Evolutionary conservation across 495 filamentous ascomycete species (phyloP), one percentile per base, ranked within the genome.

Genomic region (Staphylotrichum tortipilum): DNA sequence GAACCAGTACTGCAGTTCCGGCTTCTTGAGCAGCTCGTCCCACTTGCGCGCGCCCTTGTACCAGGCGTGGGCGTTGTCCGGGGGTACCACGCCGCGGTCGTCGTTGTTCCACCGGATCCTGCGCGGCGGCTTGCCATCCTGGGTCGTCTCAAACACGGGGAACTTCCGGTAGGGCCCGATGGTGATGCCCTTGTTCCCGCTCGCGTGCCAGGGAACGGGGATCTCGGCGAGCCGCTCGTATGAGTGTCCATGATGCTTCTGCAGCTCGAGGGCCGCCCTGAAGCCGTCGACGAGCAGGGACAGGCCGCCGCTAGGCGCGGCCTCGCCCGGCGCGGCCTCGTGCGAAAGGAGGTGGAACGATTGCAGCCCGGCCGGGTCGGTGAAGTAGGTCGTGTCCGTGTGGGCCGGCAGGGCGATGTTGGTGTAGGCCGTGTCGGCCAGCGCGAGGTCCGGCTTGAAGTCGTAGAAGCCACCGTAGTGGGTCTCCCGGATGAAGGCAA

Each of bases 391-490:
- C 19, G 78, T 95, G 66, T 97, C 91, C 4, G 91, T 96, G 61
- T 97, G 91, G 7, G 82, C 80, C 21, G 74, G 75, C 0, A 97
- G 73, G 7, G 78, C 77, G 44, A 90, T 70, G 49, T 77, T 83
- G 12, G 90, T 95, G 65, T 95, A 97, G n/a, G 91, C 91, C 5
- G 84, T 94, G 60, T 97, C 91, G 62, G 88, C 90, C 60, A 78
- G 84, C 19, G 86, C 79, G 15, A 95, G 77, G 62, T 95, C 86
- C 26, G 90, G 81, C 1, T 84, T 90, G 65, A 97, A 95, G 65
- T 94, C 88, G 76, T 89, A 97, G 69, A 96, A 95, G 22, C 85
- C 89, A 53, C 88, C 91, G 61, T 96, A 97, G 61, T 97, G 91
- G 0, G 91, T 97, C 33, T 79, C 64, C 10, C 87, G 76, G 57